Conservation (phyloP, 352 stramenopile genomes). For the Globisporangium spinosum region DNA sequence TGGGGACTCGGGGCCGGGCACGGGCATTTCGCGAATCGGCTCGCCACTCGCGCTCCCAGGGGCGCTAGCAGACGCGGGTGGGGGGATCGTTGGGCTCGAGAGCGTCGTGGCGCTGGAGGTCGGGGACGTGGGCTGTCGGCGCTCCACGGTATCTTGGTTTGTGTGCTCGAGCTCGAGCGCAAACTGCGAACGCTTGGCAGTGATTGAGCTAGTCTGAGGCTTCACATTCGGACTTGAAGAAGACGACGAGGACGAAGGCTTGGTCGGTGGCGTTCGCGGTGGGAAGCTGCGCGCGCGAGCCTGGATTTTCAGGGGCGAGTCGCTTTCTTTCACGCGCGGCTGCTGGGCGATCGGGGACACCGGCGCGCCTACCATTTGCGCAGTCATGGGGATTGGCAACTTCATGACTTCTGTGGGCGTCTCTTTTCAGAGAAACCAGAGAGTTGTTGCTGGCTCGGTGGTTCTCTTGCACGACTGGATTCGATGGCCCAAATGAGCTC, state of each 20-base stretch:
- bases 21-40: conserved; percentile 20
- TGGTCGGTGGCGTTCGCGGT: neutral
- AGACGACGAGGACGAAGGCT: neutral
- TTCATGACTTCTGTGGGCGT: conserved; percentile 1
- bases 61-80: neutral
- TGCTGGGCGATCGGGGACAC: neutral
- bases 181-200: conserved; percentile 13
- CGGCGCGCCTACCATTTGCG: neutral
- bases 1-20: conserved; percentile 36
- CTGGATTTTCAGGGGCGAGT: conserved; percentile 15
- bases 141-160: conserved; percentile 17
- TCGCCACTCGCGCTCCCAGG: neutral
- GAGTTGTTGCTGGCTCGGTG: neutral
- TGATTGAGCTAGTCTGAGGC: neutral
- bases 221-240: conserved; percentile 1
- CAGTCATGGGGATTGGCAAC: neutral
- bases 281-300: conserved; percentile 18
- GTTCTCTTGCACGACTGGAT: conserved; percentile 7
- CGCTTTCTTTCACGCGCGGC: conserved; percentile 11
- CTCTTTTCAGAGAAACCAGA: neutral
- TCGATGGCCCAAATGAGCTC: neutral
- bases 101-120: conserved; percentile 8
- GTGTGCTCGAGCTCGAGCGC: conserved; percentile 19
- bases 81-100: conserved; percentile 3
- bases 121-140: conserved; percentile 4